phyloP scores from a whole-genome alignment of 768 basidiomycete species.

The Lyophyllum decastes region DNA sequence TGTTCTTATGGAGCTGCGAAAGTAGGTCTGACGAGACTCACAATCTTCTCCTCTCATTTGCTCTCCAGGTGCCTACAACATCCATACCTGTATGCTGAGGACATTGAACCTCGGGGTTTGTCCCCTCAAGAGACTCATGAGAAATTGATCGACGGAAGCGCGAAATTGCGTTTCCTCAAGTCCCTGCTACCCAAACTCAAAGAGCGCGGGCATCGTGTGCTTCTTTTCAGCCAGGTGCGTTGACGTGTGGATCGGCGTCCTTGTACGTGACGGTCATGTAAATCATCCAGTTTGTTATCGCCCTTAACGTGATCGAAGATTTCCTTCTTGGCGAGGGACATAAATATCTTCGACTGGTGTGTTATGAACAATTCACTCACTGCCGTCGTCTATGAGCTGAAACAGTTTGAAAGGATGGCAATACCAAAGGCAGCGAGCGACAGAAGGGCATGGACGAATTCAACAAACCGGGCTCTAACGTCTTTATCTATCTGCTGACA shows the following conservation, averaged over 20 bases:
- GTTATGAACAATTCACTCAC: slow-evolving; percentile 14
- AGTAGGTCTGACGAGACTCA: slow-evolving; percentile 46
- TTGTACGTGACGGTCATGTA: not conserved
- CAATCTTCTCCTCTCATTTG: not conserved
- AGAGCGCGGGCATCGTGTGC: slow-evolving; percentile 82
- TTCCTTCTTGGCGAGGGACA: slow-evolving; percentile 81
- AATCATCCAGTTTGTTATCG: slow-evolving; percentile 74
- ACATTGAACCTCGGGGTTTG: slow-evolving; percentile 75
- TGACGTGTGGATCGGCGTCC: not conserved
- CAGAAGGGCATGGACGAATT: slow-evolving; percentile 96
- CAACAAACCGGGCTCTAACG: slow-evolving; percentile 83
- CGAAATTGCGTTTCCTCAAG: slow-evolving; percentile 83
- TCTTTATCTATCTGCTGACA: slow-evolving; percentile 89
- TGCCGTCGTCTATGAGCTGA: slow-evolving; percentile 3
- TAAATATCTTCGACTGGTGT: slow-evolving; percentile 77
- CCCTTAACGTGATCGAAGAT: slow-evolving; percentile 85
- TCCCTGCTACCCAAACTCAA: slow-evolving; percentile 80
- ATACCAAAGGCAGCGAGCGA: slow-evolving; percentile 78
- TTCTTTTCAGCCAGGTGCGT: slow-evolving; percentile 88
- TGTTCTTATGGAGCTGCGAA: slow-evolving; percentile 84
- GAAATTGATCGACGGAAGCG: slow-evolving; percentile 79
- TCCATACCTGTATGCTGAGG: slow-evolving; percentile 81
- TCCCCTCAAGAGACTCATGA: slow-evolving; percentile 64
- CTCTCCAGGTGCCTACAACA: slow-evolving; percentile 79
- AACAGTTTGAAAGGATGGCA: slow-evolving; percentile 68